Evolutionary conservation across 2,329 filamentous ascomycete species (phyloP).

Genomic region (Claviceps citrina): DNA sequence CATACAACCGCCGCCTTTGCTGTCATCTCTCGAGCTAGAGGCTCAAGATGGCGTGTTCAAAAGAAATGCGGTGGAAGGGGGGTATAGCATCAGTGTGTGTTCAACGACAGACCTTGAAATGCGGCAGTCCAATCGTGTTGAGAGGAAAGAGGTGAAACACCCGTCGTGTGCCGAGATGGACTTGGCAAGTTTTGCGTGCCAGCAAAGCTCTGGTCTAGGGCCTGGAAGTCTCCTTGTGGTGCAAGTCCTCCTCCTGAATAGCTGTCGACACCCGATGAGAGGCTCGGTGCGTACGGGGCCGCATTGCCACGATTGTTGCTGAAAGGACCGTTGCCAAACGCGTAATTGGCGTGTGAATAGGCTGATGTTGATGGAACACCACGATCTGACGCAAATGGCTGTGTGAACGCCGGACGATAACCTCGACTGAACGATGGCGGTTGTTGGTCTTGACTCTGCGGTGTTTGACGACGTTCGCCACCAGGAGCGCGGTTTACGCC

Average conservation of each 20-base stretch:
- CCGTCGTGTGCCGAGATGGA: constrained; percentile 21
- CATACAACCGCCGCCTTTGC: background rate
- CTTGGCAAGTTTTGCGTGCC: constrained; percentile 23
- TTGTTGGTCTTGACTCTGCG: constrained; percentile 22
- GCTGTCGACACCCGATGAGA: constrained; percentile 16
- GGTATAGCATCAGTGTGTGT: constrained; percentile 45
- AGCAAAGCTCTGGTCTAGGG: constrained; percentile 32
- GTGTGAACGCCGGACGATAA: constrained; percentile 28
- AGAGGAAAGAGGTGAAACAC: constrained; percentile 25
- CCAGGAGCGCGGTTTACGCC: constrained; percentile 34
- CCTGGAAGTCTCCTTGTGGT: constrained; percentile 29
- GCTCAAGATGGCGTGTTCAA: background rate
- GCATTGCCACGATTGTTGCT: constrained; percentile 17
- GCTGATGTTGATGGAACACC: constrained; percentile 22
- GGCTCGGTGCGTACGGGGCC: constrained; percentile 14
- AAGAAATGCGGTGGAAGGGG: background rate
- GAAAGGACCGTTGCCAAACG: constrained; percentile 19
- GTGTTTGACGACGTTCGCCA: constrained; percentile 33
- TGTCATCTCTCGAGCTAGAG: background rate
- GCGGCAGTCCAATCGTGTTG: constrained; percentile 45
- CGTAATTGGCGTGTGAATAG: constrained; percentile 21
- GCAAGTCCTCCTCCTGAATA: constrained; percentile 19
- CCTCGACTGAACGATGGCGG: constrained; percentile 24
- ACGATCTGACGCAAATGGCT: constrained; percentile 28
- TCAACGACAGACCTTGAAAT: constrained; percentile 60